phyloP scores from a whole-genome alignment of 2,329 filamentous ascomycete genomes.

The Aspergillus sojae region DNA sequence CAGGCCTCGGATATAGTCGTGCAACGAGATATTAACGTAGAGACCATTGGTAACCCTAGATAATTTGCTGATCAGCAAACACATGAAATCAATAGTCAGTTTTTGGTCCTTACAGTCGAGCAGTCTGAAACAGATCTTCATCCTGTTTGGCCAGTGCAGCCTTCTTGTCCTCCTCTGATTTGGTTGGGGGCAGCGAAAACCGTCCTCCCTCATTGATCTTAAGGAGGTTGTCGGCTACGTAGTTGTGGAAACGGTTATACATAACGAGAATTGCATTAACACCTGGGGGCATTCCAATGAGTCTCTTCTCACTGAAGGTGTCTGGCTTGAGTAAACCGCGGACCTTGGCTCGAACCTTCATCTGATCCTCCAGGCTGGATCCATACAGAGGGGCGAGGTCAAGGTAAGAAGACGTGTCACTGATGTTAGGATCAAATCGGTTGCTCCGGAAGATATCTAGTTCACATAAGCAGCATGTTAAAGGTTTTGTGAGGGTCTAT shows the following conservation, averaged over 20 bases:
- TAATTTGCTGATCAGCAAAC: not conserved
- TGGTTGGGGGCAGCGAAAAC: slow-evolving; percentile 19
- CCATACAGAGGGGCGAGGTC: slow-evolving; percentile 53
- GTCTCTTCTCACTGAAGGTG: slow-evolving; percentile 37
- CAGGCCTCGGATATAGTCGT: slow-evolving; percentile 38
- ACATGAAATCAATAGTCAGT: no score
- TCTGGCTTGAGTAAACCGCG: slow-evolving; percentile 44
- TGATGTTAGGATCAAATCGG: slow-evolving; percentile 35
- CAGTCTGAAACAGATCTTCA: slow-evolving; percentile 40
- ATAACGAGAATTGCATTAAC: slow-evolving; percentile 38
- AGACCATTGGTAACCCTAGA: slow-evolving; percentile 31
- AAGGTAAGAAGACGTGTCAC: slow-evolving; percentile 50
- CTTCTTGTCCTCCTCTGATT: slow-evolving; percentile 25
- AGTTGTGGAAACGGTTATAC: slow-evolving; percentile 46
- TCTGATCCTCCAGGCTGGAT: slow-evolving; percentile 36
- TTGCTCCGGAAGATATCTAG: slow-evolving; percentile 44
- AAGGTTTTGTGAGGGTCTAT: not conserved
- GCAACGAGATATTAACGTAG: slow-evolving; percentile 38
- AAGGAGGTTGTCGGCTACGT: slow-evolving; percentile 39
- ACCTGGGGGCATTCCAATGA: slow-evolving; percentile 39
- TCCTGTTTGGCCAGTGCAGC: slow-evolving; percentile 43
- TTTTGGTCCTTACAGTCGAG: slow-evolving; percentile 23
- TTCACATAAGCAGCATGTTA: not conserved
- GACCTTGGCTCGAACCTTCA: slow-evolving; percentile 38
- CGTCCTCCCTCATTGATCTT: slow-evolving; percentile 48